These are phyloP conservation scores for Populus hybrid DNA, from an alignment of 441 rosid genomes.

Conservation along the genomic window DNA sequence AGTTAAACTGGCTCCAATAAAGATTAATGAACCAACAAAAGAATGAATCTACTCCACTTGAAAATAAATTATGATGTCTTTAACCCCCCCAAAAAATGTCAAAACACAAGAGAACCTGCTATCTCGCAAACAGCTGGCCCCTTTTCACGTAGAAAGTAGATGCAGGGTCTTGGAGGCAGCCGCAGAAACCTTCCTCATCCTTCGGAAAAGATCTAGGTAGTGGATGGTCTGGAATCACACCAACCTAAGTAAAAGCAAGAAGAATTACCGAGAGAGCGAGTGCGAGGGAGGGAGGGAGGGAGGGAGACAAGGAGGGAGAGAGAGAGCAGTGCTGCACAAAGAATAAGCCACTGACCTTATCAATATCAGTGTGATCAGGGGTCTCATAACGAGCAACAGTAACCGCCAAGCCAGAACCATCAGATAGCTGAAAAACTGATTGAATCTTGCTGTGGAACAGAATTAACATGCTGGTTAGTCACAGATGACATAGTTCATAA, in stretches of 20 bases:
- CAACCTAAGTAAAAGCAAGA: slow-evolving; percentile 16
- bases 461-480: slow-evolving; percentile 13
- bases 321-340: background rate
- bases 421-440: slow-evolving; percentile 86
- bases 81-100: background rate
- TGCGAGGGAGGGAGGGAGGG: background rate
- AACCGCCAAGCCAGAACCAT: slow-evolving; percentile 93
- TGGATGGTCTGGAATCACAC: slow-evolving; percentile 87
- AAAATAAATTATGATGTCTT: slow-evolving; percentile 8
- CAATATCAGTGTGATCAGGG: slow-evolving; percentile 82
- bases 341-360: slow-evolving; percentile 54
- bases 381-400: slow-evolving; percentile 96
- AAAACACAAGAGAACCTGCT: slow-evolving; percentile 1
- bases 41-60: slow-evolving; percentile 9
- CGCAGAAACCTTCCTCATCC: slow-evolving; percentile 70
- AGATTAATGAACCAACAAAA: slow-evolving; percentile 7
- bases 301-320: too few species aligned
- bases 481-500: background rate
- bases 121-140: slow-evolving; percentile 49
- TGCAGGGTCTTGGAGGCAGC: slow-evolving; percentile 72
- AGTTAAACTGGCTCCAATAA: background rate
- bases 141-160: slow-evolving; percentile 67
- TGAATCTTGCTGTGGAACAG: slow-evolving; percentile 80
- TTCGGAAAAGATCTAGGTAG: slow-evolving; percentile 75
- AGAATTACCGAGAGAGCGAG: background rate